Base-by-base conservation (phyloP, 306 rosid genomes). In the Glycyrrhiza uralensis region DNA sequence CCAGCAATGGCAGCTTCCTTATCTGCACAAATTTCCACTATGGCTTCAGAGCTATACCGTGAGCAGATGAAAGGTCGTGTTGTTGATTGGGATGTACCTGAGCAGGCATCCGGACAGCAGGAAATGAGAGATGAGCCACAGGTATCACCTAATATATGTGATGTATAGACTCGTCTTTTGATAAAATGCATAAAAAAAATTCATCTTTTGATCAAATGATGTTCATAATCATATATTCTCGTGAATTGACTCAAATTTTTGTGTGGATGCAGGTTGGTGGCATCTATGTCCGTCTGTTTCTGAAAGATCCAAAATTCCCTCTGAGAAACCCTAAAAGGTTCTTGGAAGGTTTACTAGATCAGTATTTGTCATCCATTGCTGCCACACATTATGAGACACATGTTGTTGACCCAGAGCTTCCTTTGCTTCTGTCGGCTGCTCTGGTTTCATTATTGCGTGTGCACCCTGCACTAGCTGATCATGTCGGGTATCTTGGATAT, bases 111-210 rank as follows among this genome's bases (percentile, higher is more conserved):
- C 72, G 88, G 95, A 29, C 99, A 91, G 75, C 99, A 94, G 79
- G 99, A 94, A 84, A 91, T 94, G 99, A 88, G 95, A 88, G 97
- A 94, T 67, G 99, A 94, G 80, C 99, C 99, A 29, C 99, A 94
- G 97, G 98, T 94, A 84, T 69, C 44, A 18, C 42, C 15, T 46
- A 54, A 68, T 47, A 70, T 45, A 44, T 78, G 32, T 65, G 49
- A n/a, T 46, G 66, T 71, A 55, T 70, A 20, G 33, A 13, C 10
- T 7, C 39, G 5, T 36, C 9, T n/a, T 38, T 52, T 52, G 36
- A 29, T 20, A 20, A 69, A 38, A 36, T 47, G 54, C 66, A 57
- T 76, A 29, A 18, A 22, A 18, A n/a, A n/a, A n/a, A n/a, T n/a
- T n/a, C 46, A 6, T 47, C 29, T 38, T 55, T 15, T 65, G 39